Evolutionary conservation across 1,284 basidiomycete species (phyloP).

Genomic region (Trametes sp.): DNA sequence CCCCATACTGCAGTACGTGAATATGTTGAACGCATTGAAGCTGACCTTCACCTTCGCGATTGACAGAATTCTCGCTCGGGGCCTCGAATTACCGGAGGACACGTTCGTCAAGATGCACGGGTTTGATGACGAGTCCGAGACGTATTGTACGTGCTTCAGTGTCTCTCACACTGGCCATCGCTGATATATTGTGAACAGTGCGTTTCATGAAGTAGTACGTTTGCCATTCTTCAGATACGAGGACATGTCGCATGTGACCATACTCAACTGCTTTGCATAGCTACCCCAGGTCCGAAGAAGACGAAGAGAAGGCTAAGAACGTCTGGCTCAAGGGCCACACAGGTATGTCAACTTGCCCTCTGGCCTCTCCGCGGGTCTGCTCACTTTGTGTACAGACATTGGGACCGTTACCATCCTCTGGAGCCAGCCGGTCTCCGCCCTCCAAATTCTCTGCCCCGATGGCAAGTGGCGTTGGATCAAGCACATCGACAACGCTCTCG

Average conservation of each 20-base stretch:
- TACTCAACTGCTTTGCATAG: no score
- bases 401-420: slow-evolving; percentile 62
- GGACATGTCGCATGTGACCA: no score
- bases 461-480: slow-evolving; percentile 65
- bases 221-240: no score
- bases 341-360: slow-evolving; percentile 1
- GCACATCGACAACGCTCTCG: slow-evolving; percentile 65
- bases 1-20: slow-evolving; percentile 54
- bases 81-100: slow-evolving; percentile 44
- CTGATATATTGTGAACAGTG: slow-evolving; percentile 17
- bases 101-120: slow-evolving; percentile 43
- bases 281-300: slow-evolving; percentile 49
- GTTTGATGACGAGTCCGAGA: slow-evolving; percentile 39
- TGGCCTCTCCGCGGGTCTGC: not conserved
- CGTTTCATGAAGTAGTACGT: slow-evolving; percentile 48
- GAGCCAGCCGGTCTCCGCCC: slow-evolving; percentile 63
- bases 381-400: slow-evolving; percentile 48
- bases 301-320: slow-evolving; percentile 58
- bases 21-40: not conserved
- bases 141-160: slow-evolving; percentile 35
- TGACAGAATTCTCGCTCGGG: slow-evolving; percentile 51
- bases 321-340: slow-evolving; percentile 50
- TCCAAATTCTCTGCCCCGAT: slow-evolving; percentile 61
- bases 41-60: not conserved
- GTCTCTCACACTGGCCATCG: no score